phyloP scores from a whole-genome alignment of 192 early-diverging fungal species.

The Entomortierella parvispora region DNA sequence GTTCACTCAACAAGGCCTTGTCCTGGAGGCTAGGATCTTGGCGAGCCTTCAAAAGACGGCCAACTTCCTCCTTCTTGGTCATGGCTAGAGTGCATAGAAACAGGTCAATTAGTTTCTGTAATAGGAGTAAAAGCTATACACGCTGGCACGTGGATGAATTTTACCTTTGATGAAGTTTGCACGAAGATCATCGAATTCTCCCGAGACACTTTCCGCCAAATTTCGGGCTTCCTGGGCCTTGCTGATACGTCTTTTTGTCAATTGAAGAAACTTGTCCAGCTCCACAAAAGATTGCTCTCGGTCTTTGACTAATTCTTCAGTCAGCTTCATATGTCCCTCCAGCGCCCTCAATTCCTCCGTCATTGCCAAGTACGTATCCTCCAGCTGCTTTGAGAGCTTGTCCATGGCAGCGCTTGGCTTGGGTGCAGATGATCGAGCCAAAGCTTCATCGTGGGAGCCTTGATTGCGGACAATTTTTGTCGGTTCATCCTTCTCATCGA shows the following conservation, averaged over 20 bases:
- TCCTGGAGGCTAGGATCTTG: conserved; percentile 28
- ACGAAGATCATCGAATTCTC: conserved; percentile 24
- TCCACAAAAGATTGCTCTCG: conserved; percentile 45
- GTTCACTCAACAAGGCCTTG: conserved; percentile 20
- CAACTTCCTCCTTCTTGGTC: conserved; percentile 41
- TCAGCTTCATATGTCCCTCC: conserved; percentile 31
- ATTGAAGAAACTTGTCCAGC: conserved; percentile 32
- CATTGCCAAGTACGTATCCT: conserved; percentile 44
- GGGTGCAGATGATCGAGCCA: conserved; percentile 6
- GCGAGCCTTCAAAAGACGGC: conserved; percentile 26
- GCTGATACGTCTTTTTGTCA: conserved; percentile 35
- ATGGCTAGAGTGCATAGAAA: conserved; percentile 4
- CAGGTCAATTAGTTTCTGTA: too few species aligned
- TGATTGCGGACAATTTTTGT: conserved; percentile 21
- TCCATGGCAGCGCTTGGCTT: conserved; percentile 45
- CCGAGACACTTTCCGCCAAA: conserved; percentile 7
- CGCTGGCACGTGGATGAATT: background rate
- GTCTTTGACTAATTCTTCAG: conserved; percentile 38
- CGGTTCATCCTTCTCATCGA: conserved; percentile 24
- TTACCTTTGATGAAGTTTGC: conserved; percentile 44
- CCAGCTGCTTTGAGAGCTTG: conserved; percentile 38
- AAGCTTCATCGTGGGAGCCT: conserved; percentile 8
- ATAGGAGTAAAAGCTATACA: too few species aligned
- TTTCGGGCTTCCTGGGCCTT: conserved; percentile 13
- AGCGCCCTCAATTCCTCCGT: conserved; percentile 42